Percentiles rank a stretch among this genome's conserved stretches.
Evolutionary conservation across 768 basidiomycete genomes (phyloP).

Genomic region (Pisolithus marmoratus): DNA sequence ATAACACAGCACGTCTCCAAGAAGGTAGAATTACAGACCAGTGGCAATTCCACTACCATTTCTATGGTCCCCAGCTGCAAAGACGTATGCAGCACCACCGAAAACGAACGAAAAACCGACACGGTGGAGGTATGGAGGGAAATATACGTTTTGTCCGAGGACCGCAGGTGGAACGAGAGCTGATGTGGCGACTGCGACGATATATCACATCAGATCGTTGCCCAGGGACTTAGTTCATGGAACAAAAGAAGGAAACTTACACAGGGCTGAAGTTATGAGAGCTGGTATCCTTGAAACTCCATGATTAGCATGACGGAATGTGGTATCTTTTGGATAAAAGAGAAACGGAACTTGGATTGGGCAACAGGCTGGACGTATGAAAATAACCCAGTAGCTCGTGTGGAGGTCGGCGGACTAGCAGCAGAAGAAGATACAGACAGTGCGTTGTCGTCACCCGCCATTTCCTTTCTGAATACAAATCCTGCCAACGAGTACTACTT

Average conservation of each 20-base stretch:
- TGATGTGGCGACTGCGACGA: conserved; percentile 31
- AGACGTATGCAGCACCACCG: conserved; percentile 39
- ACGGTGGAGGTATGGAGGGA: conserved; percentile 39
- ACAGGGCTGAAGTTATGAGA: conserved; percentile 29
- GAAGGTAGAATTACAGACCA: conserved; percentile 7
- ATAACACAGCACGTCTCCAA: not conserved
- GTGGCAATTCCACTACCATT: conserved; percentile 43
- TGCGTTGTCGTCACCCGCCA: too few species aligned
- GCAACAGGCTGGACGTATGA: conserved; percentile 24
- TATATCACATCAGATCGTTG: not conserved
- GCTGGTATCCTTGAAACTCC: conserved; percentile 19
- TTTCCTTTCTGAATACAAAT: too few species aligned
- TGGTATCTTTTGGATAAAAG: not conserved
- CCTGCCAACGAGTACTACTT: too few species aligned
- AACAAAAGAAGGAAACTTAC: conserved; percentile 17
- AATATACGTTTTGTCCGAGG: conserved; percentile 21
- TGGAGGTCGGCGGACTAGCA: not conserved
- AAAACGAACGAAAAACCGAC: conserved; percentile 41
- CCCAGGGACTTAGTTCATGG: too few species aligned
- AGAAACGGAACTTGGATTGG: conserved; percentile 25
- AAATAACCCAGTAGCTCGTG: conserved; percentile 18
- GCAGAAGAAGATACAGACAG: too few species aligned
- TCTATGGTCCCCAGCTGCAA: conserved; percentile 32
- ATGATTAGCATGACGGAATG: conserved; percentile 10
- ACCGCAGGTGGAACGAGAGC: conserved; percentile 31